A percentile compares a stretch with the other conserved stretches of the same genome.
Conservation (phyloP, 352 stramenopile species). For the Blastocystis sp. region DNA sequence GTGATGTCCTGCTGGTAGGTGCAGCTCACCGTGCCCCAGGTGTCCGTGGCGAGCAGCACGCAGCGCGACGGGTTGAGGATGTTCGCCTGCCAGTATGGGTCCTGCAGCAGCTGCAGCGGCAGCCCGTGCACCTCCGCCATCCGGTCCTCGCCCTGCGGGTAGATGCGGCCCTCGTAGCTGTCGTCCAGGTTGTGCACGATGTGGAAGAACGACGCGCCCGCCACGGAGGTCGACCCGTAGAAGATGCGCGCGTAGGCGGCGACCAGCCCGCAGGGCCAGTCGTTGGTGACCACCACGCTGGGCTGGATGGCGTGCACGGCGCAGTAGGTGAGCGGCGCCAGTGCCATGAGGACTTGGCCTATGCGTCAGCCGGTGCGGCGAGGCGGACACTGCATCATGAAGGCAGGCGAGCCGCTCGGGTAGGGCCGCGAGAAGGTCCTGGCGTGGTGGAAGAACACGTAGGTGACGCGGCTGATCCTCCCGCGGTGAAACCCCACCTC, state of each 20-base stretch:
- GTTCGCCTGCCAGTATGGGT: conserved; percentile 69
- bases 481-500: conserved; percentile 70
- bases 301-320: conserved; percentile 15
- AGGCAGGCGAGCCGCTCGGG: conserved; percentile 54
- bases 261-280: conserved; percentile 71
- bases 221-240: conserved; percentile 15
- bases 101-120: conserved; percentile 66
- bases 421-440: conserved; percentile 69
- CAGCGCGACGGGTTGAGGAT: conserved; percentile 71
- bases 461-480: conserved; percentile 26
- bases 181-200: conserved; percentile 71
- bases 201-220: conserved; percentile 70
- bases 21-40: conserved; percentile 70
- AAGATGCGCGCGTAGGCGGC: conserved; percentile 69
- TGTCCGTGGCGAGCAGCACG: conserved; percentile 70
- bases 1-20: conserved; percentile 69
- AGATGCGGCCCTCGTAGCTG: conserved; percentile 71
- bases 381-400: conserved; percentile 62
- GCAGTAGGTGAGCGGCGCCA: conserved; percentile 56
- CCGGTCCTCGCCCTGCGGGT: conserved; percentile 64
- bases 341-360: conserved; percentile 63
- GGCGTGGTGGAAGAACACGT: conserved; percentile 71
- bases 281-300: conserved; percentile 70
- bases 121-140: conserved; percentile 63
- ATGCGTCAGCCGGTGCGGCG: neutral